phyloP scores from a whole-genome alignment of 1,284 basidiomycete species.

The Trichosporon faecale region DNA sequence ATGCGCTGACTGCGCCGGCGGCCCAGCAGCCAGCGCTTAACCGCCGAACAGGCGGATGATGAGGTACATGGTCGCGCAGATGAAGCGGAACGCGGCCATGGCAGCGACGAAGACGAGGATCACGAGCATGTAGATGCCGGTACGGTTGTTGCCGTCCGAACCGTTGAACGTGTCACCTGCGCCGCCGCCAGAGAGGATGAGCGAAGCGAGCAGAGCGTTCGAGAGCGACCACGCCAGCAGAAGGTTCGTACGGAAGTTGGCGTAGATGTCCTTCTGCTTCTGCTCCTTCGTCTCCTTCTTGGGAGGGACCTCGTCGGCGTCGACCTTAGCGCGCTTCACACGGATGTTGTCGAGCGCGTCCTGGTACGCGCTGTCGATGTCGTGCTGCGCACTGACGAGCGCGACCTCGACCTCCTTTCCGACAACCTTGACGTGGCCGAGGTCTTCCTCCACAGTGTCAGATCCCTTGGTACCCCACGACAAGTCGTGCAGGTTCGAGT shows the following conservation, averaged over 20 bases:
- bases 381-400: conserved; percentile 77
- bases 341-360: conserved; percentile 76
- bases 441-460: conserved; percentile 66
- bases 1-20: neutral
- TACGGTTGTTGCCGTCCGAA: conserved; percentile 53
- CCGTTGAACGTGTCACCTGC: conserved; percentile 64
- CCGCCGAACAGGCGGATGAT: conserved; percentile 63
- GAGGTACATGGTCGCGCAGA: conserved; percentile 64
- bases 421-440: conserved; percentile 65
- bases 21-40: conserved; percentile 38
- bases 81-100: conserved; percentile 57
- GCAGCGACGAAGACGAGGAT: conserved; percentile 52
- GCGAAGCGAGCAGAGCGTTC: conserved; percentile 75
- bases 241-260: conserved; percentile 73
- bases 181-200: conserved; percentile 70
- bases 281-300: conserved; percentile 61
- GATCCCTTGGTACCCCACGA: conserved; percentile 86
- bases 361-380: conserved; percentile 84
- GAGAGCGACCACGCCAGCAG: conserved; percentile 46
- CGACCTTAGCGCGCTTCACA: conserved; percentile 42
- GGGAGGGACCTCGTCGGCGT: conserved; percentile 45
- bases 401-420: conserved; percentile 81
- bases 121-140: conserved; percentile 53
- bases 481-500: conserved; percentile 60
- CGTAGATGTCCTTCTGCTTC: conserved; percentile 77